Evolutionary conservation across 805 yeast species (phyloP), one percentile per base, ranked within the genome.

Genomic region (Pichia phayaonensis): DNA sequence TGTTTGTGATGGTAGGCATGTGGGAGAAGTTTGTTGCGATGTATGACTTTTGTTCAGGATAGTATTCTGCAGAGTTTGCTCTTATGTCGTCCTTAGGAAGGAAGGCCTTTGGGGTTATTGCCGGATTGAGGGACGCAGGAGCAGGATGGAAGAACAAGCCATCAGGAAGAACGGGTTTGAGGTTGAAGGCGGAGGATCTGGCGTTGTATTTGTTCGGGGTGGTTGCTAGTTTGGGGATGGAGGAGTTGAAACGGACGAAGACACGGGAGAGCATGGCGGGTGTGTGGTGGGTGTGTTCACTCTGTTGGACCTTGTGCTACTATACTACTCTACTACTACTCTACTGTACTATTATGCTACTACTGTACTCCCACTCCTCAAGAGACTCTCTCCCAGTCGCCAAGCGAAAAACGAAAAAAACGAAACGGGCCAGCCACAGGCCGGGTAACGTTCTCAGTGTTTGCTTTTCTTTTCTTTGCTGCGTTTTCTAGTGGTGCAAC

Each of bases 91-190:
- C 12, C 3, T 57, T 58, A 2, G 72, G 71, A 40, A 69, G 50
- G 43, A 68, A 67, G 1, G 66, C 65, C 50, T 61, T 63, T 29
- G 72, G 72, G 3, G 71, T 69, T 15, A 62, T 53, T 45, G 59
- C 59, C 8, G 70, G 67, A 24, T 60, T 59, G 40, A 59, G 54
- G 6, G 66, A 56, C 1, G 72, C 62, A 36, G 72, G 72, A 15
- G 72, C 62, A 34, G 72, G 72, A 47, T 67, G 69, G 49, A 57
- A 65, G 49, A 57, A 66, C 11, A 68, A 45, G 1, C 72, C 72
- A 13, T 59, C 54, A 15, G 72, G 71, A 27, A 67, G 53, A 12
- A 48, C 48, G 24, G 70, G 71, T 46, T 60, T 67, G 27, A 67
- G 41, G 47, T 69, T 69, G 58, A 66, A 69, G 8, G 66, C 72